Conservation (phyloP, 1,139 yeast species). For the Debaryomyces sp. region DNA sequence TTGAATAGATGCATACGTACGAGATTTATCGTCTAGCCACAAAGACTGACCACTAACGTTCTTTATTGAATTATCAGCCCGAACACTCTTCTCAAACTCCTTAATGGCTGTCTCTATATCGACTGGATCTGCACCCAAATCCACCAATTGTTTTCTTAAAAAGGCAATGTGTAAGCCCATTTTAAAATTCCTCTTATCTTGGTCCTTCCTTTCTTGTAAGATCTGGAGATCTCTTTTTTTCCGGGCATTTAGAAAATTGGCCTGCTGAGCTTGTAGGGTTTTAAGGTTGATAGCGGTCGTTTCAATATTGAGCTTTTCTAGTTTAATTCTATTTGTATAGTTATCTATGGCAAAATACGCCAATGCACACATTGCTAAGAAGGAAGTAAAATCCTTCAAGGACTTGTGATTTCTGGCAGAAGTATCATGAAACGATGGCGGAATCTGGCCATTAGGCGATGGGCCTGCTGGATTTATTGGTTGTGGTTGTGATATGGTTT, state of each 20-base stretch:
- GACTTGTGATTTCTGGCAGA: slow-evolving; percentile 1
- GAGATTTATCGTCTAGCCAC: slow-evolving; percentile 59
- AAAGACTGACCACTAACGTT: slow-evolving; percentile 57
- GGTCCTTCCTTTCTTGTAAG: slow-evolving; percentile 49
- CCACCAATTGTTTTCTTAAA: slow-evolving; percentile 57
- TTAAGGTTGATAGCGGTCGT: slow-evolving; percentile 44
- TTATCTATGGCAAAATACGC: slow-evolving; percentile 57
- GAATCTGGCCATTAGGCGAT: not conserved
- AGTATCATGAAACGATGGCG: slow-evolving; percentile 2
- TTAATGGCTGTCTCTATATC: slow-evolving; percentile 52
- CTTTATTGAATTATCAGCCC: slow-evolving; percentile 54
- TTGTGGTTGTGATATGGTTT: slow-evolving; percentile 4
- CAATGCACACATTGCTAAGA: slow-evolving; percentile 41
- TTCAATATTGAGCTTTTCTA: slow-evolving; percentile 45
- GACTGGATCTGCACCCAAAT: slow-evolving; percentile 54
- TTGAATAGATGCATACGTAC: slow-evolving; percentile 19
- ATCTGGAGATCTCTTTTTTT: slow-evolving; percentile 51
- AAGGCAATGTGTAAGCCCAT: slow-evolving; percentile 68
- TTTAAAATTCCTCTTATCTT: slow-evolving; percentile 55
- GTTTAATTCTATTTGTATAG: slow-evolving; percentile 42
- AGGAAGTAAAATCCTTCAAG: slow-evolving; percentile 34
- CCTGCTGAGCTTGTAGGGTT: slow-evolving; percentile 46
- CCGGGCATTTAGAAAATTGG: slow-evolving; percentile 43
- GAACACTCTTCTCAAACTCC: slow-evolving; percentile 58
- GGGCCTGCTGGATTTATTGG: not conserved